These are phyloP conservation scores for Nakazawaea sp. DNA, from an alignment of 805 yeast species.

Conservation along the genomic window DNA sequence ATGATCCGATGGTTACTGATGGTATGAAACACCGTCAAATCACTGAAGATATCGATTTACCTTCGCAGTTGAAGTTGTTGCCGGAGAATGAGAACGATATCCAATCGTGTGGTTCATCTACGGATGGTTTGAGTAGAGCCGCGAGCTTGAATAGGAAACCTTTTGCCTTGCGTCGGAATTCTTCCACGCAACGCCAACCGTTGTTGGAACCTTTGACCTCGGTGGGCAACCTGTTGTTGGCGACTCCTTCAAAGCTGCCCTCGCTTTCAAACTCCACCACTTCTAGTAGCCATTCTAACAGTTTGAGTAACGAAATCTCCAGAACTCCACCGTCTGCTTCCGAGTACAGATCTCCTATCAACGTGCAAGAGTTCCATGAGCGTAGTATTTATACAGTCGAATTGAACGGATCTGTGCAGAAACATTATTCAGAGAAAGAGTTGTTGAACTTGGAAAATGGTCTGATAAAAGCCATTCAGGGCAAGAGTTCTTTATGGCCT, in stretches of 20 bases:
- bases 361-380: not conserved
- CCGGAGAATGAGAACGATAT: constrained; percentile 29
- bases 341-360: constrained; percentile 1
- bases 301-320: not conserved
- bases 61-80: constrained; percentile 50
- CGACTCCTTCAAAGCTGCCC: not conserved
- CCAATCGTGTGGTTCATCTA: constrained; percentile 20
- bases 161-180: not conserved
- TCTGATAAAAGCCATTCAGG: constrained; percentile 28
- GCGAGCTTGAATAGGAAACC: constrained; percentile 10
- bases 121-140: constrained; percentile 16
- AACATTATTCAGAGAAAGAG: constrained; percentile 15
- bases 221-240: not conserved
- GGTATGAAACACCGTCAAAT: constrained; percentile 5
- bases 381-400: constrained; percentile 2
- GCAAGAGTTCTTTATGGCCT: constrained; percentile 40
- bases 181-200: constrained; percentile 4
- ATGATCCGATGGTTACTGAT: constrained; percentile 1
- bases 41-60: constrained; percentile 24
- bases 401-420: constrained; percentile 3
- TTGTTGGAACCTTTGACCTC: not conserved
- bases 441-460: constrained; percentile 39
- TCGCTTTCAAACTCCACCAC: constrained; percentile 3
- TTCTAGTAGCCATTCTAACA: constrained; percentile 6
- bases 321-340: constrained; percentile 8